Evolutionary conservation across 192 early-diverging fungal species (phyloP), one percentile per base, ranked within the genome.

Genomic region (Geranomyces michiganensis): DNA sequence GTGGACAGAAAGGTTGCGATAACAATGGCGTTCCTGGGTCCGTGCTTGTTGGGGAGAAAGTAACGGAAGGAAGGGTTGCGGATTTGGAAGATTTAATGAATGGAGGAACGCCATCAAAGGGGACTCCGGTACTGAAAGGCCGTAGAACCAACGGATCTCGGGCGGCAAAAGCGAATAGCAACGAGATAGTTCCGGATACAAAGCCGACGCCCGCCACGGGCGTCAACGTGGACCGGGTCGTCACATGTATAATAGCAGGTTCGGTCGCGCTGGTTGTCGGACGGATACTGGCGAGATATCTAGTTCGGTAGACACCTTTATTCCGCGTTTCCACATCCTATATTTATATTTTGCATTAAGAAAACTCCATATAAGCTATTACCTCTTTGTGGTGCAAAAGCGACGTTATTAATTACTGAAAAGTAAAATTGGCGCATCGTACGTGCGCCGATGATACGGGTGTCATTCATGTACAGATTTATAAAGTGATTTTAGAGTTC

Each of bases 1-100:
- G 70, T 21, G 70, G 70, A 7, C 71, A 65, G 36, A 73, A 65
- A 64, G 56, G 58, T 7, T 27, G 58, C 31, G 58, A 60, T 19
- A 27, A 7, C 8, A 53, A 53, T 24, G 51, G 51, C 24, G 10
- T 10, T 3, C 36, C 36, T 3, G 36, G 36, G 3, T 41, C 36
- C 10, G 51, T 53, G 30, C 7, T 21, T 22, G 24, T 26, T 56
- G 33, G 46, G 44, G 31, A 43, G 31, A 24, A 63, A 47, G 56
- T 26, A 53, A 29, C 29, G 49, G 43, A 41, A 5, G 44, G 58
- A 1, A 56, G 10, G 55, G 53, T 7, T 7, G 49, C 70, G 19
- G 73, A 74, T 68, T 22, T 74, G 65, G 73, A 74, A 47, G 73
- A 74, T 68, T 47, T 74, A 66, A 60, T 74, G 44, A 33, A 2